These are phyloP conservation scores for Puccinia coronata DNA, from an alignment of 1,284 basidiomycete genomes.

Conservation along the genomic window DNA sequence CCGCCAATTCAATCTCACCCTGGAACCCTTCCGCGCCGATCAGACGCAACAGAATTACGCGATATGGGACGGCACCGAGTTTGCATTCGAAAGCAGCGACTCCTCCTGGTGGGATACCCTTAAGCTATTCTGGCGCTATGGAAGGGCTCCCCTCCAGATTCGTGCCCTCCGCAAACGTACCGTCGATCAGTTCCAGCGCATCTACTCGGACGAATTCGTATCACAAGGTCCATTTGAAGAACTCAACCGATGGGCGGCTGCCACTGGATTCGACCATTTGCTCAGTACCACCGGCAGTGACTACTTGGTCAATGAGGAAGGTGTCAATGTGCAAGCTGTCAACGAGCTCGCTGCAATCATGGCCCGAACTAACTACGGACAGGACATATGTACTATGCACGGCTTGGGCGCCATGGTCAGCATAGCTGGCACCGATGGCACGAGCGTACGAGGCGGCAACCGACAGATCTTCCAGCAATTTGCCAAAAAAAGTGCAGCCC, in stretches of 20 bases:
- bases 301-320: slow-evolving; percentile 65
- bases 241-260: slow-evolving; percentile 65
- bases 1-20: slow-evolving; percentile 73
- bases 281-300: slow-evolving; percentile 66
- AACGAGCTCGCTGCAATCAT: slow-evolving; percentile 79
- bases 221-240: slow-evolving; percentile 66
- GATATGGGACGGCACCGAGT: slow-evolving; percentile 79
- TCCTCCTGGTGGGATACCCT: slow-evolving; percentile 71
- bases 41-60: slow-evolving; percentile 64
- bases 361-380: slow-evolving; percentile 83
- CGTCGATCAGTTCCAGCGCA: slow-evolving; percentile 24
- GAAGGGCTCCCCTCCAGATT: slow-evolving; percentile 67
- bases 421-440: slow-evolving; percentile 72
- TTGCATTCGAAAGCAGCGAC: slow-evolving; percentile 67
- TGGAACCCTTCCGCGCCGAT: slow-evolving; percentile 54
- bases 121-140: slow-evolving; percentile 78
- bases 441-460: slow-evolving; percentile 76
- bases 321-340: slow-evolving; percentile 67
- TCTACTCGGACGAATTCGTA: slow-evolving; percentile 61
- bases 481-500: slow-evolving; percentile 70
- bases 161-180: not conserved
- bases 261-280: slow-evolving; percentile 65
- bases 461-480: slow-evolving; percentile 82
- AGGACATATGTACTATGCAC: slow-evolving; percentile 76
- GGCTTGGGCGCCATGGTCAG: slow-evolving; percentile 74